phyloP scores from a whole-genome alignment of 805 yeast genomes.

The Saturnispora quitensis region DNA sequence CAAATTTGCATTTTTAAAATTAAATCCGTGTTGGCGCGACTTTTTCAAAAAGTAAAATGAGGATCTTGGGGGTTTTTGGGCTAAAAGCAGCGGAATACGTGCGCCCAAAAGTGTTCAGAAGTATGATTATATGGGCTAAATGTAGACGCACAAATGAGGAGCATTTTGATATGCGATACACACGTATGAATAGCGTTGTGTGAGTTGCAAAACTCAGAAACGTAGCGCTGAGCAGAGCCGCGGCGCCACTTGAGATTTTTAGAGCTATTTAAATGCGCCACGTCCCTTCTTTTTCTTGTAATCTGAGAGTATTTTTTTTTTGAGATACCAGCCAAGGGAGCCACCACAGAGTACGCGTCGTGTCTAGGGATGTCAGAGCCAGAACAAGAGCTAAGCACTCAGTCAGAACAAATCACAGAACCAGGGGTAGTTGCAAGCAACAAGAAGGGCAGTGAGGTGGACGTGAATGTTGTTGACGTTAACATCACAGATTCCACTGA shows the following conservation, averaged over 20 bases:
- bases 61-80: neutral
- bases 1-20: neutral
- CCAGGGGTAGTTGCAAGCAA: neutral
- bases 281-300: constrained; percentile 1
- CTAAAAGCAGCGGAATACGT: neutral
- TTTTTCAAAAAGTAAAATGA: neutral
- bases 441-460: neutral
- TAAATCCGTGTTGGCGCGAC: neutral
- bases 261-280: constrained; percentile 2
- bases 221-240: neutral
- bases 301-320: neutral
- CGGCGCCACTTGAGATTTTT: constrained; percentile 2
- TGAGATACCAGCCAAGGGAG: neutral
- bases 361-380: neutral
- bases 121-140: too few relatives aligned
- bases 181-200: neutral
- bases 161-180: neutral
- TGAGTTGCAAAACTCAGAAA: neutral
- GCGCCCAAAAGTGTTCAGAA: neutral
- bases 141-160: neutral
- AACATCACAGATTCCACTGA: neutral
- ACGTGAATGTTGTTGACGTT: neutral
- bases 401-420: neutral
- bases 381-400: neutral
- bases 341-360: neutral